Percentiles rank a stretch among this genome's conserved stretches.
Evolutionary conservation across 2,329 filamentous ascomycete genomes (phyloP).

Genomic region (Metarhizium rileyi): DNA sequence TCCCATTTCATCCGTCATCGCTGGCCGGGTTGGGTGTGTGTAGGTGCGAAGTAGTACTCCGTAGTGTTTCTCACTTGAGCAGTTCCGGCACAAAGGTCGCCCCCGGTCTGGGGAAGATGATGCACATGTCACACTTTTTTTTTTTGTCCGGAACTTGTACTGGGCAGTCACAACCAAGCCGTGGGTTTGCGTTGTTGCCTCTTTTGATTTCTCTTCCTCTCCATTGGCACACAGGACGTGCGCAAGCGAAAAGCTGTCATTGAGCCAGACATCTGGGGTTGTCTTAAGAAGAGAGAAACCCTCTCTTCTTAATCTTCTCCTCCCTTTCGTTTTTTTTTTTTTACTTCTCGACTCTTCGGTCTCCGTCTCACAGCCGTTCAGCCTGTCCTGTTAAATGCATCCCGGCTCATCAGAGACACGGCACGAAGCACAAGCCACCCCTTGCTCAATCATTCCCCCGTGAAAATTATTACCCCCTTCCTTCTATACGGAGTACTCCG

Average conservation of each 20-base stretch:
- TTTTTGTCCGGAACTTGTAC: constrained; percentile 1
- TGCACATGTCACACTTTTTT: constrained; percentile 8
- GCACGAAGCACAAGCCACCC: neutral
- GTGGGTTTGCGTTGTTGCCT: constrained; percentile 1
- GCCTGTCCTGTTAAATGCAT: neutral
- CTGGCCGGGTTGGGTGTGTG: neutral
- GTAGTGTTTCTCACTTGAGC: neutral
- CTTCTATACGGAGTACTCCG: too few relatives aligned
- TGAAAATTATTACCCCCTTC: neutral
- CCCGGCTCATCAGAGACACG: neutral
- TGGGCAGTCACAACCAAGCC: constrained; percentile 3
- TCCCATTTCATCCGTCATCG: constrained; percentile 6
- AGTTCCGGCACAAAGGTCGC: constrained; percentile 2
- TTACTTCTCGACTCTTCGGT: neutral
- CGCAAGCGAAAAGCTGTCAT: neutral
- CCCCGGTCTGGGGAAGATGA: constrained; percentile 7
- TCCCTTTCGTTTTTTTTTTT: constrained; percentile 6
- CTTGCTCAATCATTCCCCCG: neutral
- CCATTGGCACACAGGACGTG: constrained; percentile 6
- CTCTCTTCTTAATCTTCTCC: constrained; percentile 3
- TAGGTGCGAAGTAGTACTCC: too few relatives aligned
- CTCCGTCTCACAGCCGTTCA: neutral
- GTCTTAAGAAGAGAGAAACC: neutral
- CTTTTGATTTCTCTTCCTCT: constrained; percentile 4
- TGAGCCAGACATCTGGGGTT: neutral